Conservation (phyloP, 2,329 filamentous ascomycete genomes). For the Arthroderma uncinatum region DNA sequence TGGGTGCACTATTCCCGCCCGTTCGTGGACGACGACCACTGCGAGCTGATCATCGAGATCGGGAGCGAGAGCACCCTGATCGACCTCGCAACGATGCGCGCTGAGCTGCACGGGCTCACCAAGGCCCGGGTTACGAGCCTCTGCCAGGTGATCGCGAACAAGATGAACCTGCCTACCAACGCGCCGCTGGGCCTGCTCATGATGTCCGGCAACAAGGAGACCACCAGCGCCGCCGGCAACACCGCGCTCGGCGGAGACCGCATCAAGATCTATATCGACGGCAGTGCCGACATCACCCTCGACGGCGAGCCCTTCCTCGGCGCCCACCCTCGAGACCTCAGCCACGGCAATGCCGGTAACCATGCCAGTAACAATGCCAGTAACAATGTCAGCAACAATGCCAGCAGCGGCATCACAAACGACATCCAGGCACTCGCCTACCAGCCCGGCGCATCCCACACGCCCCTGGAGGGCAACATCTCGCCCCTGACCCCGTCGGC, state of each 20-base stretch:
- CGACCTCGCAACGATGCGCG: slow-evolving; percentile 44
- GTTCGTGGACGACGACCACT: slow-evolving; percentile 63
- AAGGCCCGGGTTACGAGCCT: slow-evolving; percentile 60
- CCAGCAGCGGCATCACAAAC: neutral
- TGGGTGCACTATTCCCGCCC: slow-evolving; percentile 75
- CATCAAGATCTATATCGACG: slow-evolving; percentile 53
- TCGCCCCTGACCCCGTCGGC: neutral
- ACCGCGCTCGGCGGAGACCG: slow-evolving; percentile 52
- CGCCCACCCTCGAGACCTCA: neutral
- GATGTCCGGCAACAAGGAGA: slow-evolving; percentile 50
- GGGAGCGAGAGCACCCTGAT: slow-evolving; percentile 54
- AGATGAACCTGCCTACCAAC: slow-evolving; percentile 55
- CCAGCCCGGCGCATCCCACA: neutral
- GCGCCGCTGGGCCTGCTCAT: slow-evolving; percentile 56
- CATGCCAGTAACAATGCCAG: neutral
- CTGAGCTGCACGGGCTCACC: slow-evolving; percentile 62
- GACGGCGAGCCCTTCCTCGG: slow-evolving; percentile 25
- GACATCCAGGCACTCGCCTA: neutral
- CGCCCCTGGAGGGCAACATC: neutral
- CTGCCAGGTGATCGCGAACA: slow-evolving; percentile 69
- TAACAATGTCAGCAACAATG: neutral
- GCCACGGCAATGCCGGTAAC: neutral
- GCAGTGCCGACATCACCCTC: slow-evolving; percentile 33
- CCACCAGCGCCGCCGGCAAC: slow-evolving; percentile 55
- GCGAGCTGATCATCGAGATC: slow-evolving; percentile 72